Percentiles rank a stretch among this genome's conserved stretches.
These are phyloP conservation scores for Cordyceps fumosorosea DNA, from an alignment of 2,329 filamentous ascomycete species.

Conservation along the genomic window DNA sequence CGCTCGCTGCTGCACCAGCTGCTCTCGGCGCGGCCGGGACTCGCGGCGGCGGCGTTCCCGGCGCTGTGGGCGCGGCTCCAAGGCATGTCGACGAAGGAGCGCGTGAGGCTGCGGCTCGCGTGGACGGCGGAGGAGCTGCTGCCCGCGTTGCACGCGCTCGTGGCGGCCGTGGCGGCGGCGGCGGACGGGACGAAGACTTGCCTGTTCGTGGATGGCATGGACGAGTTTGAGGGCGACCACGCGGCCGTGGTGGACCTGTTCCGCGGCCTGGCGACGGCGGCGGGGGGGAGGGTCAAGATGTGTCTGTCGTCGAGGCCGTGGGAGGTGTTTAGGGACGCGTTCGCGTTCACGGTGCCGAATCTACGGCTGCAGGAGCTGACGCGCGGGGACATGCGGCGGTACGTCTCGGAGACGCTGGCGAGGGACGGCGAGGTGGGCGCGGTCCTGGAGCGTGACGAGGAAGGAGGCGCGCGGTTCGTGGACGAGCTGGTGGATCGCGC, in stretches of 20 bases:
- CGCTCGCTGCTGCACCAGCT: conserved; percentile 32
- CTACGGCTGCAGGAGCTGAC: conserved; percentile 23
- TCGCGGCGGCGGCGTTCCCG: conserved; percentile 23
- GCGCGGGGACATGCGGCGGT: conserved; percentile 21
- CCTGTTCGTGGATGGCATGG: conserved; percentile 27
- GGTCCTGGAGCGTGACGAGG: conserved; percentile 12
- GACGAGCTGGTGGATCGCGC: conserved; percentile 19
- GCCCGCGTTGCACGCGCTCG: conserved; percentile 19
- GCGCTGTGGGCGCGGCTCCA: conserved; percentile 23
- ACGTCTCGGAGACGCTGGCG: conserved; percentile 19
- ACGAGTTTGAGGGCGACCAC: conserved; percentile 28
- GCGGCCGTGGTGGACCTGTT: conserved; percentile 24
- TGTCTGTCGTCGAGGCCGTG: conserved; percentile 29
- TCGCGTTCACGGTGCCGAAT: conserved; percentile 21
- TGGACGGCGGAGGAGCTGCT: conserved; percentile 27
- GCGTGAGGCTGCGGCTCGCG: conserved; percentile 23
- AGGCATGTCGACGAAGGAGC: conserved; percentile 24
- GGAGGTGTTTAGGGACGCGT: conserved; percentile 22
- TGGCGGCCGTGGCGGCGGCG: conserved; percentile 17
- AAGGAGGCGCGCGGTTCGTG: conserved; percentile 11
- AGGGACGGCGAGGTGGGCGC: conserved; percentile 14
- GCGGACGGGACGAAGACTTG: conserved; percentile 21
- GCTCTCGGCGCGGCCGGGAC: conserved; percentile 19
- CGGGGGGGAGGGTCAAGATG: conserved; percentile 20
- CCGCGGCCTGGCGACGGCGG: conserved; percentile 16